These are phyloP conservation scores for Fusarium aywerte DNA, from an alignment of 2,329 filamentous ascomycete genomes.

Conservation along the genomic window DNA sequence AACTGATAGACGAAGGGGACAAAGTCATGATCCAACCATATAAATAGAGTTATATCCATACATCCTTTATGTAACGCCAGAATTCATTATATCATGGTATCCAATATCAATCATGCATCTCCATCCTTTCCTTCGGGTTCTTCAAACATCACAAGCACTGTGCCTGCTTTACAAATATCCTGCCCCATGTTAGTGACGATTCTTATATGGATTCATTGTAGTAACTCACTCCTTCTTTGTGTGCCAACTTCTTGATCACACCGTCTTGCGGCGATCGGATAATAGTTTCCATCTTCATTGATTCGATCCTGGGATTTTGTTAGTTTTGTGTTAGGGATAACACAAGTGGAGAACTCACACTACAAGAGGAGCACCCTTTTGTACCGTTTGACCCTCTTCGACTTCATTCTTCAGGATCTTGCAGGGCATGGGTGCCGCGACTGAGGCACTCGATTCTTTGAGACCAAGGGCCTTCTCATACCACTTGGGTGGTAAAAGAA, in stretches of 20 bases:
- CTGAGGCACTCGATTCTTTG: slow-evolving; percentile 82
- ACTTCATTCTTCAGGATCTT: slow-evolving; percentile 94
- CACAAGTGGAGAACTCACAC: slow-evolving; percentile 65
- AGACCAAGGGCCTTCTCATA: slow-evolving; percentile 86
- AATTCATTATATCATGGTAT: slow-evolving; percentile 13
- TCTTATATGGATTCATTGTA: background rate
- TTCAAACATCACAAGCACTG: slow-evolving; percentile 78
- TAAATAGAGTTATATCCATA: slow-evolving; percentile 26
- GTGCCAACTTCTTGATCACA: slow-evolving; percentile 76
- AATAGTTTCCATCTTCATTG: slow-evolving; percentile 91
- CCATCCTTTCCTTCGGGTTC: slow-evolving; percentile 54
- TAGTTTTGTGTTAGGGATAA: slow-evolving; percentile 45
- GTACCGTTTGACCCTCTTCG: slow-evolving; percentile 80
- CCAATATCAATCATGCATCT: slow-evolving; percentile 35
- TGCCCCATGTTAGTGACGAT: slow-evolving; percentile 49
- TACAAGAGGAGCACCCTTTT: slow-evolving; percentile 86
- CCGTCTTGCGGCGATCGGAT: slow-evolving; percentile 81
- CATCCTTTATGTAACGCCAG: slow-evolving; percentile 30
- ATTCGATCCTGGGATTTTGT: slow-evolving; percentile 70
- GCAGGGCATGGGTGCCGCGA: slow-evolving; percentile 95
- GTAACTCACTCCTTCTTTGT: slow-evolving; percentile 76
- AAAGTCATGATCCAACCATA: background rate
- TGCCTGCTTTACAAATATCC: slow-evolving; percentile 83
- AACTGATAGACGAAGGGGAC: background rate
- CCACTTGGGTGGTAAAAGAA: slow-evolving; percentile 76